Percentiles rank a stretch among this genome's conserved stretches.
phyloP scores from a whole-genome alignment of 1,284 basidiomycete genomes.

The Ceratobasidium sp. region DNA sequence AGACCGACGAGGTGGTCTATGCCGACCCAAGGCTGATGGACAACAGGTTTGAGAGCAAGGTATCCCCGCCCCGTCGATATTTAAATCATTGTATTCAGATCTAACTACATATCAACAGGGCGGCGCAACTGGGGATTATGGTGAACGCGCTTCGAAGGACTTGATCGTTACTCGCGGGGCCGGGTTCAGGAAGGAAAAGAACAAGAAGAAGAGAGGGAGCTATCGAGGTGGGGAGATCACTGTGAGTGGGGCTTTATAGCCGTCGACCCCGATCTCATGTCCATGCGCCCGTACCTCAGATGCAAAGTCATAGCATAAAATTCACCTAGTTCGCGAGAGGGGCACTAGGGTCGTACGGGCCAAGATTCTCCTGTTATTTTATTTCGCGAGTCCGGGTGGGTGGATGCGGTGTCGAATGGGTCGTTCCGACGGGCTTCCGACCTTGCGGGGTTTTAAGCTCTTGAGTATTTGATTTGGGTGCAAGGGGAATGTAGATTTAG shows the following conservation, averaged over 20 bases:
- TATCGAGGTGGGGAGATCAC: conserved; percentile 93
- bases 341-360: background rate
- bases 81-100: background rate
- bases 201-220: conserved; percentile 97
- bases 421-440: no score
- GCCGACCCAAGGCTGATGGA: conserved; percentile 69
- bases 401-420: no score
- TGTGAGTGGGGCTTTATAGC: conserved; percentile 54
- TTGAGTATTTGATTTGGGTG: no score
- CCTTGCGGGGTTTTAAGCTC: no score
- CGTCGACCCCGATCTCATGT: background rate
- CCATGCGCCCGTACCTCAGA: conserved; percentile 52
- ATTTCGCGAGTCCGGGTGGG: no score
- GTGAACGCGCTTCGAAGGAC: conserved; percentile 83
- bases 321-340: conserved; percentile 61
- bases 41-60: conserved; percentile 86
- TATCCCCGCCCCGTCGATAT: conserved; percentile 46
- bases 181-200: conserved; percentile 98
- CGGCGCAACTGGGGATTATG: conserved; percentile 79
- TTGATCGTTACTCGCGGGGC: conserved; percentile 92
- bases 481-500: no score
- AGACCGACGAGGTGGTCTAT: conserved; percentile 66
- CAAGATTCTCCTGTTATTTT: no score
- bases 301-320: conserved; percentile 85
- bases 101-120: conserved; percentile 55